phyloP scores from a whole-genome alignment of 257 asterid genomes.

The Jaltomata sinuosa region DNA sequence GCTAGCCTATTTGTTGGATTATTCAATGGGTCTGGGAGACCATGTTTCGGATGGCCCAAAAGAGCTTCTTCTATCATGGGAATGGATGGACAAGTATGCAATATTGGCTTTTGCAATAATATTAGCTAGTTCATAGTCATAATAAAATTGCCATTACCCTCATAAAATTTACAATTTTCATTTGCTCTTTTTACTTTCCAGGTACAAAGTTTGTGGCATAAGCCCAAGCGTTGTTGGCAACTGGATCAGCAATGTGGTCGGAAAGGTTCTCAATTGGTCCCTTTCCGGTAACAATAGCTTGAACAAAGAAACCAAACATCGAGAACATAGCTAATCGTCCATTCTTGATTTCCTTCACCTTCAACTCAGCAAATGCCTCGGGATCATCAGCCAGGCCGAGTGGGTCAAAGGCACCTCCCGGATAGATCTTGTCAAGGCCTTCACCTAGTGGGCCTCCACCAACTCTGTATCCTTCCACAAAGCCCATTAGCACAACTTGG shows the following conservation, averaged over 20 bases:
- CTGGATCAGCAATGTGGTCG: constrained; percentile 80
- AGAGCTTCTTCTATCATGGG: no score
- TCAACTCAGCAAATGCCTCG: constrained; percentile 43
- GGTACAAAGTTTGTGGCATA: constrained; percentile 78
- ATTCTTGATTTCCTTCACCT: constrained; percentile 58
- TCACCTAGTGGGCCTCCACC: constrained; percentile 92
- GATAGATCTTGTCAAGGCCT: constrained; percentile 80
- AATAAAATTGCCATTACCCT: no score
- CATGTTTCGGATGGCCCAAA: no score
- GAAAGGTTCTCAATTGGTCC: constrained; percentile 68
- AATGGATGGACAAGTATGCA: no score
- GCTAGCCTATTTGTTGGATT: no score
- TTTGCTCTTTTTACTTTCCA: no score
- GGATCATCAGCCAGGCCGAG: constrained; percentile 58
- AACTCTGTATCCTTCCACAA: constrained; percentile 70
- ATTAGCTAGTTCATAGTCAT: no score
- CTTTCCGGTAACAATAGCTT: constrained; percentile 82
- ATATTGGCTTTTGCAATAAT: no score
- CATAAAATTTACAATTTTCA: no score
- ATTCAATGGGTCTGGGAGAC: no score
- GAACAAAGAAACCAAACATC: constrained; percentile 78
- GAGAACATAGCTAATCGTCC: constrained; percentile 65
- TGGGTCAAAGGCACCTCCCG: constrained; percentile 76
- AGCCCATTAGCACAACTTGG: constrained; percentile 78
- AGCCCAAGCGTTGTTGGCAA: constrained; percentile 86